Evolutionary conservation across 2,329 filamentous ascomycete genomes (phyloP), one percentile per base, ranked within the genome.

Genomic region (Pleurostoma richardsiae): DNA sequence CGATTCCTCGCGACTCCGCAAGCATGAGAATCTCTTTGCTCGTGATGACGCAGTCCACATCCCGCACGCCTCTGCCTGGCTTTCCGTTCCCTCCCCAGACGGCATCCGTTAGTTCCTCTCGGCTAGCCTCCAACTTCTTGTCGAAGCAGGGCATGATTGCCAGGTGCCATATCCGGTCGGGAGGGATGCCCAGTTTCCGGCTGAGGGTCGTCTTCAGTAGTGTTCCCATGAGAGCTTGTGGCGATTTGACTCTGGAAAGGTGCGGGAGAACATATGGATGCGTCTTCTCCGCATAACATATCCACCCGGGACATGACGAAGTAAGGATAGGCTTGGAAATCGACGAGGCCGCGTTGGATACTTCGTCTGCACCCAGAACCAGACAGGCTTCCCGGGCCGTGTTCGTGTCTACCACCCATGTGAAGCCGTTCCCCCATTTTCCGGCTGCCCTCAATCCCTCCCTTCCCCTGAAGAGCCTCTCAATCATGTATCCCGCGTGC

Each of bases 61-160:
- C 94, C 47, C 94, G 80, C 29, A 94, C 78, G 1, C 81, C 80
- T 42, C 71, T 67, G 2, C 70, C 73, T 1, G 76, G 71, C 42
- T 60, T 61, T 10, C 68, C 73, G 44, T 69, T 70, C 39, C 66
- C 72, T 45, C 66, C 72, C 91, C 91, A 96, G 11, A 82, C 80
- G 5, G 78, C 70, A 61, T 92, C 87, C 1, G 91, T 97, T 38
- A 99, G 79, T 66, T 99, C 94, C 64, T 90, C 86, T 45, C 94
- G 84, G 56, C 90, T 95, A 5, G 94, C 94, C 69, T 99, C 94
- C 29, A 99, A 79, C 67, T 99, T 99, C 74, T 99, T 99, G 66
- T 99, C 94, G 65, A 99, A 97, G 66, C 94, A 99, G 26, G 94
- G 94, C 94, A 99, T 99, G 41, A 99, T 77, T 10, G 92, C 90